Evolutionary conservation across 2,329 filamentous ascomycete species (phyloP).

Genomic region (Hymenoscyphus linearis): DNA sequence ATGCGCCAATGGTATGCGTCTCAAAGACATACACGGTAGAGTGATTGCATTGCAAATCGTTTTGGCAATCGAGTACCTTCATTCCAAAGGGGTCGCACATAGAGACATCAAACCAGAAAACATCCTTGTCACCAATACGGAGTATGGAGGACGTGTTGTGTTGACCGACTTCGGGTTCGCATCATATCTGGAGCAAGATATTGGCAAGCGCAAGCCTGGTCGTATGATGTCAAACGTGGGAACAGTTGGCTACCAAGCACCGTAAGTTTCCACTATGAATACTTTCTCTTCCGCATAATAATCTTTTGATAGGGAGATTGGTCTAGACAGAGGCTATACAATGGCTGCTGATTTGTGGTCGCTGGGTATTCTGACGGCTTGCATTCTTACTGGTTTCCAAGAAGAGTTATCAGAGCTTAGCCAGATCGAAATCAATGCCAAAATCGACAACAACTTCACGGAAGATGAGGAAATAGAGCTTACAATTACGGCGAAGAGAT

Average conservation of each 20-base stretch:
- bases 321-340: constrained; percentile 23
- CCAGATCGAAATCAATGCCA: constrained; percentile 16
- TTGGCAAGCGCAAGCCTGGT: constrained; percentile 13
- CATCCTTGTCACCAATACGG: constrained; percentile 28
- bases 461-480: constrained; percentile 16
- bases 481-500: constrained; percentile 18
- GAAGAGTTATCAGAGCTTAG: constrained; percentile 18
- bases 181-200: constrained; percentile 4
- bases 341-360: constrained; percentile 31
- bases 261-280: constrained; percentile 21
- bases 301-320: constrained; percentile 17
- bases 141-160: constrained; percentile 28
- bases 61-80: constrained; percentile 28
- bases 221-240: constrained; percentile 29
- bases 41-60: constrained; percentile 30
- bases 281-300: constrained; percentile 18
- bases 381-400: constrained; percentile 24
- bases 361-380: constrained; percentile 27
- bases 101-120: constrained; percentile 33
- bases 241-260: constrained; percentile 29
- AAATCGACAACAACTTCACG: constrained; percentile 5
- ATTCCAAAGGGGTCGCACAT: constrained; percentile 27
- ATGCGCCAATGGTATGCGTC: constrained; percentile 17
- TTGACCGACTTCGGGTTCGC: constrained; percentile 33
- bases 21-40: constrained; percentile 25